Evolutionary conservation across 306 rosid genomes (phyloP).

Genomic region (Quercus glauca): DNA sequence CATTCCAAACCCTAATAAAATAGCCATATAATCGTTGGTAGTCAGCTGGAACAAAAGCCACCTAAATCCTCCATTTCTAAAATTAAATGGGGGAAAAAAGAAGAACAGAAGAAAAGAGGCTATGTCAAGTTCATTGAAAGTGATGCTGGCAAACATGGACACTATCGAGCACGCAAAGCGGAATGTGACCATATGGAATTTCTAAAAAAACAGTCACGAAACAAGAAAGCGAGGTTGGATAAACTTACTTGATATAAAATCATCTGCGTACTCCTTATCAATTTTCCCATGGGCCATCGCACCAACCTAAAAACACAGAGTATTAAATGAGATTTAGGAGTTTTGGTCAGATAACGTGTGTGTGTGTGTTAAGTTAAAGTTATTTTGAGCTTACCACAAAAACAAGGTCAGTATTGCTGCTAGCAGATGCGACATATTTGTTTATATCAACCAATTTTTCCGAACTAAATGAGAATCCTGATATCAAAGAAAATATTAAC

Average conservation of each 20-base stretch:
- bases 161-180: no score
- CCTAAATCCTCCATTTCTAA: no score
- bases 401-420: conserved; percentile 46
- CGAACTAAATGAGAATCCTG: conserved; percentile 72
- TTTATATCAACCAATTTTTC: conserved; percentile 55
- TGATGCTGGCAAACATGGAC: no score
- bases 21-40: no score
- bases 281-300: conserved; percentile 88
- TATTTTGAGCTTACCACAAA: conserved; percentile 62
- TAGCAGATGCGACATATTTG: conserved; percentile 33
- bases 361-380: not conserved
- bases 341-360: no score
- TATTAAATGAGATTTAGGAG: not conserved
- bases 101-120: no score
- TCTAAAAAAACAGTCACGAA: not conserved
- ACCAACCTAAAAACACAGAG: conserved; percentile 55
- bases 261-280: conserved; percentile 68
- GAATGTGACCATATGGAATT: no score
- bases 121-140: no score
- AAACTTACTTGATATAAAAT: conserved; percentile 64
- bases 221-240: not conserved
- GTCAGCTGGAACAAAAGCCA: no score
- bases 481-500: conserved; percentile 12
- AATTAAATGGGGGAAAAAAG: no score
- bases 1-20: no score